A percentile compares a stretch with the other conserved stretches of the same genome.
phyloP scores from a whole-genome alignment of 345 rosid species.

The Murraya paniculata region DNA sequence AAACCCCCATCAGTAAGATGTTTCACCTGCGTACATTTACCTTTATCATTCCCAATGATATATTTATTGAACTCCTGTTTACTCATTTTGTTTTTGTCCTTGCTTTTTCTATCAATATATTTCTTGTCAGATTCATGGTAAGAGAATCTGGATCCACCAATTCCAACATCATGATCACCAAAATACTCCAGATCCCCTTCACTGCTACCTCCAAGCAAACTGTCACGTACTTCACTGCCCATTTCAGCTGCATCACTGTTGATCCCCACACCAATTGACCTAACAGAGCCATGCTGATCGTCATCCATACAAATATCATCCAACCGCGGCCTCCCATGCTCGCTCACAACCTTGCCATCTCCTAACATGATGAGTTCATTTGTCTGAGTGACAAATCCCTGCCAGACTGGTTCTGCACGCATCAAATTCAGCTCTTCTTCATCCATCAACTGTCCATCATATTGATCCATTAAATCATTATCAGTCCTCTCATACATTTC shows the following conservation, averaged over 20 bases:
- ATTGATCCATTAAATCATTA: slow-evolving; percentile 63
- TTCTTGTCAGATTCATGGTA: slow-evolving; percentile 53
- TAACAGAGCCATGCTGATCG: slow-evolving; percentile 88
- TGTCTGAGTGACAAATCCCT: slow-evolving; percentile 89
- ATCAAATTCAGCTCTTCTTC: slow-evolving; percentile 75
- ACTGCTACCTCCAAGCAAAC: slow-evolving; percentile 89
- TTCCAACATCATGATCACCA: slow-evolving; percentile 56
- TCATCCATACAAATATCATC: slow-evolving; percentile 71
- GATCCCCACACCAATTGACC: slow-evolving; percentile 97
- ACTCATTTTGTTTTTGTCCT: slow-evolving; percentile 42
- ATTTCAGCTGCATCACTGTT: slow-evolving; percentile 92
- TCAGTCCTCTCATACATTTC: slow-evolving; percentile 60
- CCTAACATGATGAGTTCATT: slow-evolving; percentile 62
- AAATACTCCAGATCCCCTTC: slow-evolving; percentile 88
- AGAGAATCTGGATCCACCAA: slow-evolving; percentile 50
- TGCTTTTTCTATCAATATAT: slow-evolving; percentile 40
- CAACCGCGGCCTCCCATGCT: slow-evolving; percentile 40
- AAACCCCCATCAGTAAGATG: slow-evolving; percentile 61
- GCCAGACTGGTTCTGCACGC: slow-evolving; percentile 91
- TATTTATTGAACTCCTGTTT: slow-evolving; percentile 46
- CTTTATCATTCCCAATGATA: slow-evolving; percentile 47
- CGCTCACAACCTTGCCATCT: slow-evolving; percentile 50
- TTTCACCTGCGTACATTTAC: slow-evolving; percentile 40
- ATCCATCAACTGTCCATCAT: slow-evolving; percentile 87
- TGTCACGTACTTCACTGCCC: slow-evolving; percentile 88